Percentiles rank a stretch among this genome's conserved stretches.
These are phyloP conservation scores for Pythium phragmiticola DNA, from an alignment of 352 stramenopile genomes.

Conservation along the genomic window DNA sequence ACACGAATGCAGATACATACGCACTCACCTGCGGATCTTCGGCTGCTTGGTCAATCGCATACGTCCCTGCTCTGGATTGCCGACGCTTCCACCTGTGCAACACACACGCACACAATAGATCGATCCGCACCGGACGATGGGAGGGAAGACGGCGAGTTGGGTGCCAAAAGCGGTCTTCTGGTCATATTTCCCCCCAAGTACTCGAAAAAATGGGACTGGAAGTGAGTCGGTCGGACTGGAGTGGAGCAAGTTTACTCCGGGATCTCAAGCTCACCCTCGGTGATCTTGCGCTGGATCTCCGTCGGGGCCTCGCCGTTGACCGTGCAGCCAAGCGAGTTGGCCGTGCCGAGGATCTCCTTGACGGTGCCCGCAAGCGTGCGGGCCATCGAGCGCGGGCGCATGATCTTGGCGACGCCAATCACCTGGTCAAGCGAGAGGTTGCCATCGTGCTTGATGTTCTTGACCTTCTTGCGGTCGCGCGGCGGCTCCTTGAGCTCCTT, in stretches of 20 bases:
- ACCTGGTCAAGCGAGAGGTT: constrained; percentile 99
- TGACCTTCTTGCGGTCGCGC: constrained; percentile 99
- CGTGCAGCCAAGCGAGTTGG: constrained; percentile 98
- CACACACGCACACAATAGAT: not conserved
- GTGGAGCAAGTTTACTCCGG: constrained; percentile 85
- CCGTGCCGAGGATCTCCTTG: constrained; percentile 99
- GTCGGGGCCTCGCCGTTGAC: constrained; percentile 97
- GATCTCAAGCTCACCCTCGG: constrained; percentile 97
- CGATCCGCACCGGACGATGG: not conserved
- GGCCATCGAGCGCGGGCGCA: constrained; percentile 98
- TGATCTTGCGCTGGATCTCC: constrained; percentile 96
- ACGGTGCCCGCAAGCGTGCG: constrained; percentile 95
- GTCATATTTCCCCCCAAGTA: constrained; percentile 17
- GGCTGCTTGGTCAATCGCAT: not conserved
- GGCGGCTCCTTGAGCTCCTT: constrained; percentile 99
- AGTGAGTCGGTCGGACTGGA: not conserved
- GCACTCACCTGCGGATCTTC: not conserved
- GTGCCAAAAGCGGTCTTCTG: constrained; percentile 4
- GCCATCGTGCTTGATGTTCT: constrained; percentile 99
- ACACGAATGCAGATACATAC: constrained; percentile 8
- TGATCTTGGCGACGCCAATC: constrained; percentile 97
- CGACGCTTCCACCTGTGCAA: constrained; percentile 2
- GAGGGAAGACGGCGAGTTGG: not conserved
- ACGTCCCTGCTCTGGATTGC: not conserved
- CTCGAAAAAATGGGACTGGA: not conserved